Conservation (phyloP, 1,284 basidiomycete species). For the Sphaerobolus stellatus region DNA sequence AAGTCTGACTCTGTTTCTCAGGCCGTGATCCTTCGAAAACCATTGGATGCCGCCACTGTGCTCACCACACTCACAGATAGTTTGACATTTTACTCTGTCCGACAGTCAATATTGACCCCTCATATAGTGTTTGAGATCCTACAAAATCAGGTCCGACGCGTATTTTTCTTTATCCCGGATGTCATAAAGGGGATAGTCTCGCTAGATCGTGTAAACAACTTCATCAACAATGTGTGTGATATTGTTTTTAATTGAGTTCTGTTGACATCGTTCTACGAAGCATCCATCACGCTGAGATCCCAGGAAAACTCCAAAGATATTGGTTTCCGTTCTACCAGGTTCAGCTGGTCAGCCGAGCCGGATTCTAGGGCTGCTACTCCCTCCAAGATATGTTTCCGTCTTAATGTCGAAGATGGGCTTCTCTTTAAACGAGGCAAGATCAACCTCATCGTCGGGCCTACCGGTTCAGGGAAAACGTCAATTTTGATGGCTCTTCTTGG, state of each 20-base stretch:
- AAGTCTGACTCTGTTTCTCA: too few relatives aligned
- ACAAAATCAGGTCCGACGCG: not conserved
- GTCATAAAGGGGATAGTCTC: constrained; percentile 49
- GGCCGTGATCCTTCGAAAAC: too few relatives aligned
- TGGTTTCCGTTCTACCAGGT: constrained; percentile 43
- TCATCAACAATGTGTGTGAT: constrained; percentile 37
- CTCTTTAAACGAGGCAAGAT: constrained; percentile 54
- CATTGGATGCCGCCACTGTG: too few relatives aligned
- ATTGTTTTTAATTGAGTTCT: not conserved
- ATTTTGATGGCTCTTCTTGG: constrained; percentile 52
- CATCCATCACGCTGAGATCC: constrained; percentile 26
- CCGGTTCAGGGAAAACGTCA: constrained; percentile 44
- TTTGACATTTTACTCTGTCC: not conserved
- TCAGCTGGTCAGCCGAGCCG: constrained; percentile 42
- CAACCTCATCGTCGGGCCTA: constrained; percentile 59
- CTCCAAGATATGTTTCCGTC: constrained; percentile 40
- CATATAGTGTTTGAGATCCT: not conserved
- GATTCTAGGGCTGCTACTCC: constrained; percentile 24
- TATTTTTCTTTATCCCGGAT: too few relatives aligned
- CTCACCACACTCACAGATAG: too few relatives aligned
- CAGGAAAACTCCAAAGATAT: constrained; percentile 27
- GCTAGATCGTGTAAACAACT: constrained; percentile 44
- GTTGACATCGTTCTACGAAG: constrained; percentile 28
- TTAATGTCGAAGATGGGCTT: constrained; percentile 49
- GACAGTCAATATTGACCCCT: not conserved